These are phyloP conservation scores for Pholiota molesta DNA, from an alignment of 768 basidiomycete genomes.

Conservation along the genomic window DNA sequence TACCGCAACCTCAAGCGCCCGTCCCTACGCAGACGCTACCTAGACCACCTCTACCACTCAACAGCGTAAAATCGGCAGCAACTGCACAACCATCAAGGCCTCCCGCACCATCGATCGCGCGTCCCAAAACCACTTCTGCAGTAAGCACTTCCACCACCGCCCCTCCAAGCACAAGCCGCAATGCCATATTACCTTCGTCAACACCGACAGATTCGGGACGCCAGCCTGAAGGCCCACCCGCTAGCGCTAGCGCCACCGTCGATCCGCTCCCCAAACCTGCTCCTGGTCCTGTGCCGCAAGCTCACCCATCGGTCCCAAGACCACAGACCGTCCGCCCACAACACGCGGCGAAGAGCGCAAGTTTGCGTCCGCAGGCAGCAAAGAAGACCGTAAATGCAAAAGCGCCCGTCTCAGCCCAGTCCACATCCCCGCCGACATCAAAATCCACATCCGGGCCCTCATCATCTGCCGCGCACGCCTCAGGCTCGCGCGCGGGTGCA, in stretches of 20 bases:
- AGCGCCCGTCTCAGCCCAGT: background rate
- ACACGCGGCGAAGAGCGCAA: background rate
- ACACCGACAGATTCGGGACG: background rate
- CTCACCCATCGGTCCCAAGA: background rate
- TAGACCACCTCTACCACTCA: background rate
- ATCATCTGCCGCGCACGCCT: too few species aligned
- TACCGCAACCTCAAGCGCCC: background rate
- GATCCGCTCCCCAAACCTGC: background rate
- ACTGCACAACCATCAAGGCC: background rate
- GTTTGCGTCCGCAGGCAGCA: background rate
- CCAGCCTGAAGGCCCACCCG: too few species aligned
- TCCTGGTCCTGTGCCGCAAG: background rate
- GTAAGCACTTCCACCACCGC: background rate
- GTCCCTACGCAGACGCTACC: background rate
- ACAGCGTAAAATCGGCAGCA: background rate
- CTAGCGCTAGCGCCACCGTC: too few species aligned
- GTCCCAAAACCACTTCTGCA: background rate
- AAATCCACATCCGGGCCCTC: too few species aligned
- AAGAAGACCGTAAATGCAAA: background rate
- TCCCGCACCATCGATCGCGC: background rate
- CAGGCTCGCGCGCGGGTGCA: too few species aligned
- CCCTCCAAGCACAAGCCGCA: background rate
- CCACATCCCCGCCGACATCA: background rate
- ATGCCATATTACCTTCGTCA: background rate
- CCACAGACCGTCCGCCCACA: background rate